Base-by-base conservation (phyloP, 495 filamentous ascomycete species). In the Trypethelium eluteriae region DNA sequence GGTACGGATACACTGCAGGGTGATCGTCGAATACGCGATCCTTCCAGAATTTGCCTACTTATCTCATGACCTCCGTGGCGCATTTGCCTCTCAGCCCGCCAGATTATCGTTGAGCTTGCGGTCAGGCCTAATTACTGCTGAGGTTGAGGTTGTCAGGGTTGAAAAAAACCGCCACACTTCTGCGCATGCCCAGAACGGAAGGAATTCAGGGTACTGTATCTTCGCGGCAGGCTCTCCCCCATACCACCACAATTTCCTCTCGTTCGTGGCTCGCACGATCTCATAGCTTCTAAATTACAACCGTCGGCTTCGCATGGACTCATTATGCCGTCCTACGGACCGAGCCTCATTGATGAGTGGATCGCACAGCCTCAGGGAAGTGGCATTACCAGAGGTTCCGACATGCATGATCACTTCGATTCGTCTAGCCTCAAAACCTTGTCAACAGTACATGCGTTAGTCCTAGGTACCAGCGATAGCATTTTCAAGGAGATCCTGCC, bases 391-490 rank as follows among this genome's bases (percentile, higher is more conserved):
- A 59, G 25, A 7, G 36, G 32, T 32, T 18, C 53, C 18, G 18
- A 36, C 32, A 36, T 32, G 53, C 53, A 36, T 59, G 53, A 59
- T 35, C 6, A 14, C 32, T 59, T 10, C 32, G 25, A 59, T 32
- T 59, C 53, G 53, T 59, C 53, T 34, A 59, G 32, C 53, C 32
- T 59, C 53, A 59, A 59, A 32, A 59, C 53, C 53, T 32, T 59
- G 53, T 82, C 81, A 50, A 72, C 65, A 1, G 79, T 81, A 0
- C 71, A 76, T 38, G 76, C 74, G 32, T 83, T 89, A 70, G 73
- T 75, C 32, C 72, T 86, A 4, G 87, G 87, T 46, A 88, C 81
- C 0, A 85, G 87, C 3, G 78, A 80, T 11, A 77, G 80, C 39
- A 77, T 90, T 47, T 85, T 81, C 7, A 7, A 3, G 11, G 68